Conservation (phyloP, 768 basidiomycete species). For the Pleurotus djamor region DNA sequence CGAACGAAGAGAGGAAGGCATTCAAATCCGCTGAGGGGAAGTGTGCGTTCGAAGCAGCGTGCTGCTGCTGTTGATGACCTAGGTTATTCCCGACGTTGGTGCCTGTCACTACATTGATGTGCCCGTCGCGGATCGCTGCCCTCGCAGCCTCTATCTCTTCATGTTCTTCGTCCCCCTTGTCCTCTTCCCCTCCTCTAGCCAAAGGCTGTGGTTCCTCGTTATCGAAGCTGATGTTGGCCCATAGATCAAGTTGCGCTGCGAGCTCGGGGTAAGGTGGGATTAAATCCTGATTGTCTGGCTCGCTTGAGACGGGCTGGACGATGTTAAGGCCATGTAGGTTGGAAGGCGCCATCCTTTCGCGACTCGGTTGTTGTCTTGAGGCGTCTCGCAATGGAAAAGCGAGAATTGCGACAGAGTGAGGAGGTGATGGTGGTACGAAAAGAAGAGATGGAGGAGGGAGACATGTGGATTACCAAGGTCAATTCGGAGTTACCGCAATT, state of each 20-base stretch:
- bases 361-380: too few species aligned
- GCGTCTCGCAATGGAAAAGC: constrained; percentile 2
- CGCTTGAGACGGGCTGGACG: constrained; percentile 51
- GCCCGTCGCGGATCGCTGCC: constrained; percentile 49
- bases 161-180: constrained; percentile 37
- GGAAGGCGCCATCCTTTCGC: constrained; percentile 50
- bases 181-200: constrained; percentile 24
- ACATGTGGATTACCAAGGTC: background rate
- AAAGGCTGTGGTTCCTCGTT: constrained; percentile 27
- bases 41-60: constrained; percentile 11
- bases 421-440: constrained; percentile 9
- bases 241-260: constrained; percentile 74
- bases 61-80: constrained; percentile 29
- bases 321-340: constrained; percentile 81
- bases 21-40: constrained; percentile 27
- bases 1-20: constrained; percentile 32
- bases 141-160: constrained; percentile 42
- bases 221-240: constrained; percentile 82
- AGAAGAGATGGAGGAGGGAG: background rate
- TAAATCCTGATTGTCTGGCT: constrained; percentile 52
- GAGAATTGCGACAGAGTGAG: background rate
- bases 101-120: constrained; percentile 57
- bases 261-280: constrained; percentile 74
- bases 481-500: constrained; percentile 3
- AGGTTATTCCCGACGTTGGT: constrained; percentile 34